Conservation (phyloP, 2,329 filamentous ascomycete species). For the Fusarium tanahbumbuense region DNA sequence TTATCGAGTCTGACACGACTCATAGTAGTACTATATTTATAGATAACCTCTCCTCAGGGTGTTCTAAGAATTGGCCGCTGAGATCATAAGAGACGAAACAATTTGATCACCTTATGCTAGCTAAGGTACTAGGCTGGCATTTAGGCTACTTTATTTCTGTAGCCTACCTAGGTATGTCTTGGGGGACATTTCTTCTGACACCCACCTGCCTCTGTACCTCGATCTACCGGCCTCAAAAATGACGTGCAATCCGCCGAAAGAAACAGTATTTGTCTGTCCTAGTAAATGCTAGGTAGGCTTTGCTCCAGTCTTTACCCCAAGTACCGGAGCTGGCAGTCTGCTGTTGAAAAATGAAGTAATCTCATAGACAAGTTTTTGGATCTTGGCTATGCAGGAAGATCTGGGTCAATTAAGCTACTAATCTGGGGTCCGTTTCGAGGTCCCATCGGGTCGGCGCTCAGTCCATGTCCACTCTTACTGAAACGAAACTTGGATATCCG, state of each 20-base stretch:
- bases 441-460: background rate
- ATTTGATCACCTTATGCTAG: too few relatives aligned
- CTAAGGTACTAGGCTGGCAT: too few relatives aligned
- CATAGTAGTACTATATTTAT: background rate
- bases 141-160: too few relatives aligned
- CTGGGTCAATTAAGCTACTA: background rate
- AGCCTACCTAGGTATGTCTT: too few relatives aligned
- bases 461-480: conserved; percentile 15
- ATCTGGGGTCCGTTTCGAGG: conserved; percentile 1
- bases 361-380: background rate
- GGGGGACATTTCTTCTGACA: too few relatives aligned
- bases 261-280: background rate
- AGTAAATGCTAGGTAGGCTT: background rate
- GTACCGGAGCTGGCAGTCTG: background rate
- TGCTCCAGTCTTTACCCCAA: background rate
- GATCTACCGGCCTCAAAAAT: background rate
- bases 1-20: conserved; percentile 27
- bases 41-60: background rate
- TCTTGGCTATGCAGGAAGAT: conserved; percentile 6
- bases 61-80: too few relatives aligned
- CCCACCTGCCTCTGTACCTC: background rate
- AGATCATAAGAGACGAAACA: too few relatives aligned
- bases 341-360: background rate
- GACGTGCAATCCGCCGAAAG: background rate
- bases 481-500: background rate